phyloP scores from a whole-genome alignment of 2,329 filamentous ascomycete species.

The Alternaria triticimaculans region DNA sequence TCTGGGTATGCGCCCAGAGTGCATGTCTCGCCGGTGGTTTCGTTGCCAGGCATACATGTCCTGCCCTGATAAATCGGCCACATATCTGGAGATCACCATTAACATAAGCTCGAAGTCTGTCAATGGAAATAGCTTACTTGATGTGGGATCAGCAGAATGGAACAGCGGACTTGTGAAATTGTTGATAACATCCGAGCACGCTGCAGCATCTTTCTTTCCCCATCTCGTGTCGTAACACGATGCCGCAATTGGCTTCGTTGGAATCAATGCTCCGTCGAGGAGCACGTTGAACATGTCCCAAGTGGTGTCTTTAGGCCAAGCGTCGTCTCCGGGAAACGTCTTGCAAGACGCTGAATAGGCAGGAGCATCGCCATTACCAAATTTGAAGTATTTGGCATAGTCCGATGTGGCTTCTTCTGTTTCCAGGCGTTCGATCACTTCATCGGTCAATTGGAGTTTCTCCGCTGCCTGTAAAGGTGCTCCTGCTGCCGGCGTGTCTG shows the following conservation, averaged over 20 bases:
- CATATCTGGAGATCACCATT: conserved; percentile 7
- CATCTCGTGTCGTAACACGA: conserved; percentile 25
- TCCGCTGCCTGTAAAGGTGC: conserved; percentile 8
- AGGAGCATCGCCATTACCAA: neutral
- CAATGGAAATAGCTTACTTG: neutral
- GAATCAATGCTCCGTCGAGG: conserved; percentile 22
- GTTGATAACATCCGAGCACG: conserved; percentile 13
- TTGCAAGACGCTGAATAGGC: conserved; percentile 15
- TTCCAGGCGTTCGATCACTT: neutral
- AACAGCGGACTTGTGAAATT: conserved; percentile 17
- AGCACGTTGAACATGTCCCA: conserved; percentile 24
- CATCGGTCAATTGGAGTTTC: conserved; percentile 4
- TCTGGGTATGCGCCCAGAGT: conserved; percentile 37
- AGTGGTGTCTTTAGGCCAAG: conserved; percentile 15
- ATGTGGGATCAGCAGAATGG: conserved; percentile 37
- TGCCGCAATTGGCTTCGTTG: conserved; percentile 22
- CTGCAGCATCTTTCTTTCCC: conserved; percentile 8
- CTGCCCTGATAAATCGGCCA: conserved; percentile 39
- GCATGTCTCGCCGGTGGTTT: neutral
- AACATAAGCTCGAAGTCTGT: neutral
- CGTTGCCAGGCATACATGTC: conserved; percentile 25
- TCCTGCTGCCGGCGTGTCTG: neutral
- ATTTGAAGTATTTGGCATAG: conserved; percentile 6
- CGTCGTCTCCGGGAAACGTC: conserved; percentile 21
- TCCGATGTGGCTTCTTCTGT: neutral